These are phyloP conservation scores for Ramaria sp. DNA, from an alignment of 768 basidiomycete genomes.

Conservation along the genomic window DNA sequence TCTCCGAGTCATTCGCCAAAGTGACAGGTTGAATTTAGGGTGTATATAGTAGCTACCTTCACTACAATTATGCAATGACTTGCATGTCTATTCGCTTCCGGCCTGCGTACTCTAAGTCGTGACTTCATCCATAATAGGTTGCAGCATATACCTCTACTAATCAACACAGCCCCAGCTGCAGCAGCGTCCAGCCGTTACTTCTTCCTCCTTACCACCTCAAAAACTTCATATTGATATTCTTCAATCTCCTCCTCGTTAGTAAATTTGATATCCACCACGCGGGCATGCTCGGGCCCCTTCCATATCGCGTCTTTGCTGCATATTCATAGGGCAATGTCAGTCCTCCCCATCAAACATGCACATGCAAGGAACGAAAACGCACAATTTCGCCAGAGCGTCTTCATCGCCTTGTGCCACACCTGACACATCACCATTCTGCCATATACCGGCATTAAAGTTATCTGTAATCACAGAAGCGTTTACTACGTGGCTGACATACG, in stretches of 20 bases:
- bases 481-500: neutral
- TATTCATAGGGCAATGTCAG: neutral
- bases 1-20: too few species aligned
- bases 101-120: too few species aligned
- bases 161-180: too few species aligned
- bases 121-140: too few species aligned
- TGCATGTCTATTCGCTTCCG: too few species aligned
- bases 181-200: neutral
- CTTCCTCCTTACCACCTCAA: neutral
- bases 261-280: neutral
- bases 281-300: neutral
- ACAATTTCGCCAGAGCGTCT: neutral
- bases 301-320: constrained; percentile 1
- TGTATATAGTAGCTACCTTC: too few species aligned
- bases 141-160: too few species aligned
- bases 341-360: too few species aligned
- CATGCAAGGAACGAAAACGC: neutral
- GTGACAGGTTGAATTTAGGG: too few species aligned
- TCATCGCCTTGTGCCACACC: neutral
- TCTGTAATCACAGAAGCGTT: neutral
- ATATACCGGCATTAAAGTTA: neutral
- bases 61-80: too few species aligned
- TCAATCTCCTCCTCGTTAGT: neutral
- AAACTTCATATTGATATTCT: neutral
- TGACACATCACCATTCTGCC: neutral